Conservation (phyloP, 2,329 filamentous ascomycete species). For the Colletotrichum viniferum region DNA sequence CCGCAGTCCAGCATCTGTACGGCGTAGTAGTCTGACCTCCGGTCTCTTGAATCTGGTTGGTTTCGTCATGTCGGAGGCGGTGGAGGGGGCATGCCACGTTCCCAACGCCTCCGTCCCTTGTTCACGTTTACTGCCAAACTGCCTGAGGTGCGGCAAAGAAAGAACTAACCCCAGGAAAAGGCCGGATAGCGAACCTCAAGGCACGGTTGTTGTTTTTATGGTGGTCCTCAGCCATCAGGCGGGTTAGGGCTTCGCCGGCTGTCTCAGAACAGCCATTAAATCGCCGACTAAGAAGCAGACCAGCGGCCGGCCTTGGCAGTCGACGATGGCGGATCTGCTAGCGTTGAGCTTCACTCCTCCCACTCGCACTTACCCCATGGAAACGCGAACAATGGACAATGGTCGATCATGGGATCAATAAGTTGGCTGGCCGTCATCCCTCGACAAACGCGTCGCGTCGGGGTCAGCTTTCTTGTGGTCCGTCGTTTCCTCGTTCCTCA, state of each 20-base stretch:
- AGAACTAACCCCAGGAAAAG: neutral
- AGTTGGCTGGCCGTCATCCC: neutral
- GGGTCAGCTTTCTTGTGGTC: neutral
- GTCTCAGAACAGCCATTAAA: neutral
- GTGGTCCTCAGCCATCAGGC: neutral
- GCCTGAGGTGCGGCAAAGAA: neutral
- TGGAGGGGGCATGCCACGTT: neutral
- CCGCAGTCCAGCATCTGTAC: neutral
- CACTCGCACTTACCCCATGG: neutral
- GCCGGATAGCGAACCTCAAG: neutral
- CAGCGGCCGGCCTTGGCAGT: neutral
- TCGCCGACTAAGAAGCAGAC: neutral
- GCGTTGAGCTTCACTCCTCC: neutral
- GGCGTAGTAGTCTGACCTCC: neutral
- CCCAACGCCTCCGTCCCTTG: neutral
- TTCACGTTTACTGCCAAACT: too few relatives aligned
- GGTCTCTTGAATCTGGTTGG: neutral
- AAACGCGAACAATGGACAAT: neutral
- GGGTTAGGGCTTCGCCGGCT: neutral
- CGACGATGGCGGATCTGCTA: neutral
- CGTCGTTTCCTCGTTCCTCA: neutral
- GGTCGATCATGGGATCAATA: neutral
- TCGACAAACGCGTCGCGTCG: neutral
- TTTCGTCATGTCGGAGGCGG: neutral
- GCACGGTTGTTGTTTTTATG: neutral